Evolutionary conservation across 2,329 filamentous ascomycete genomes (phyloP), one percentile per base, ranked within the genome.

Genomic region (Cladophialophora carrionii): DNA sequence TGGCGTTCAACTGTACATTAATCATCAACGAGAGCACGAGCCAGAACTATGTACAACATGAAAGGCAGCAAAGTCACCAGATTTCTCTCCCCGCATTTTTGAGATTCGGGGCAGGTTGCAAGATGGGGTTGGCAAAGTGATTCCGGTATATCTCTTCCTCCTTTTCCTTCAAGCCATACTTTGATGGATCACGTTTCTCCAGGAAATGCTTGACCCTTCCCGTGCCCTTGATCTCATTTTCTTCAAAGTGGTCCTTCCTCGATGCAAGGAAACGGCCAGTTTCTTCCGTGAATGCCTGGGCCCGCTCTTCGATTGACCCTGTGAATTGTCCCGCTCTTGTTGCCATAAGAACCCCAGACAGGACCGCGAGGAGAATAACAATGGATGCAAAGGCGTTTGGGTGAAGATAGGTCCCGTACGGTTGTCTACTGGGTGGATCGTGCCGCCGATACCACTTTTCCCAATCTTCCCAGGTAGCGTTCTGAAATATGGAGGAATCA

Each of bases 391-490:
- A 98, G 12, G 87, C 84, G 49, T 87, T 86, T 73, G 96, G 96
- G 64, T 89, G 90, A 78, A 94, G 87, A 77, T 87, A 90, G 59
- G 88, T 68, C 86, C 85, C 53, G 66, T 73, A 57, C 74, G 75
- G 70, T 72, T 73, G 70, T 78, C 74, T 75, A 17, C 17, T n/a
- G 10, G 61, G 17, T 1, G 67, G 72, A 80, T 56, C 82, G 76
- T 73, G 81, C 76, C 76, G 82, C 76, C 86, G 81, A 71, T 90
- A 85, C 88, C 90, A 96, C 52, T 83, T 84, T 79, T 96, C 91
- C 93, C 93, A 97, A 76, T 99, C 95, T 76, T 99, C 95, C 95
- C 95, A 99, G 0, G 95, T 98, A 0, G 92, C 95, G 76, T 98
- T 98, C 71, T 81, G 76, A 73, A 81, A 85, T 56, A 88, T 85